A percentile compares a stretch with the other conserved stretches of the same genome.
These are phyloP conservation scores for Thielaviopsis ethacetica DNA, from an alignment of 2,329 filamentous ascomycete genomes.

Conservation along the genomic window DNA sequence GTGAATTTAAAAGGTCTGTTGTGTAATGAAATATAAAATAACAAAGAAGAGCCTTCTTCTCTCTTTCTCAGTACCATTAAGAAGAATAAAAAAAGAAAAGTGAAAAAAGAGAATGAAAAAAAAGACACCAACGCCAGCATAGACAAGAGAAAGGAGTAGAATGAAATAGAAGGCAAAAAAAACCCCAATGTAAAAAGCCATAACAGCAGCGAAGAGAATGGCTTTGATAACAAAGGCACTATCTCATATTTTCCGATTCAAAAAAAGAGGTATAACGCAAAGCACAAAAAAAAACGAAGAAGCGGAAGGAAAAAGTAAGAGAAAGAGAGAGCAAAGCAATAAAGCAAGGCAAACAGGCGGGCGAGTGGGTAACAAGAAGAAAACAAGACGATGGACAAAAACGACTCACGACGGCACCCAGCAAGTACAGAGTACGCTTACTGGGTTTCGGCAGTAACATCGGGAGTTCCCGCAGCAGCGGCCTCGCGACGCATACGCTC, in stretches of 20 bases:
- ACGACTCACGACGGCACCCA: slow-evolving; percentile 33
- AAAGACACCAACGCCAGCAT: slow-evolving; percentile 12
- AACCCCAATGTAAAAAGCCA: slow-evolving; percentile 9
- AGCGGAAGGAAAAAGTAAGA: slow-evolving; percentile 2
- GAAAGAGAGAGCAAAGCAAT: neutral
- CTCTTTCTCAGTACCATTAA: slow-evolving; percentile 4
- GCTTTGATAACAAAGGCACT: slow-evolving; percentile 7
- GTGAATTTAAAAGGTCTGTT: neutral
- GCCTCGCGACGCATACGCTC: slow-evolving; percentile 88
- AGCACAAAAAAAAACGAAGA: slow-evolving; percentile 9
- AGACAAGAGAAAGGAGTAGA: slow-evolving; percentile 7
- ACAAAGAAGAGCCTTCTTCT: slow-evolving; percentile 17
- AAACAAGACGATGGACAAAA: slow-evolving; percentile 16
- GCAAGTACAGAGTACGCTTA: slow-evolving; percentile 18
- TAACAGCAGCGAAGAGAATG: slow-evolving; percentile 6
- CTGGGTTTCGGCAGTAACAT: slow-evolving; percentile 30
- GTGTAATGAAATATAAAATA: slow-evolving; percentile 26
- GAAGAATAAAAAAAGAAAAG: slow-evolving; percentile 8
- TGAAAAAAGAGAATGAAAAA: slow-evolving; percentile 12
- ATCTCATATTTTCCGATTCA: slow-evolving; percentile 10
- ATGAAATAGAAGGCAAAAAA: slow-evolving; percentile 12
- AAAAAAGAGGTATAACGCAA: slow-evolving; percentile 11
- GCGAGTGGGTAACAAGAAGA: neutral
- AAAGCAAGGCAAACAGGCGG: slow-evolving; percentile 1
- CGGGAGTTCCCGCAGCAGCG: slow-evolving; percentile 31